These are phyloP conservation scores for Pyrus bretschneideri DNA, from an alignment of 306 rosid genomes.

Conservation along the genomic window DNA sequence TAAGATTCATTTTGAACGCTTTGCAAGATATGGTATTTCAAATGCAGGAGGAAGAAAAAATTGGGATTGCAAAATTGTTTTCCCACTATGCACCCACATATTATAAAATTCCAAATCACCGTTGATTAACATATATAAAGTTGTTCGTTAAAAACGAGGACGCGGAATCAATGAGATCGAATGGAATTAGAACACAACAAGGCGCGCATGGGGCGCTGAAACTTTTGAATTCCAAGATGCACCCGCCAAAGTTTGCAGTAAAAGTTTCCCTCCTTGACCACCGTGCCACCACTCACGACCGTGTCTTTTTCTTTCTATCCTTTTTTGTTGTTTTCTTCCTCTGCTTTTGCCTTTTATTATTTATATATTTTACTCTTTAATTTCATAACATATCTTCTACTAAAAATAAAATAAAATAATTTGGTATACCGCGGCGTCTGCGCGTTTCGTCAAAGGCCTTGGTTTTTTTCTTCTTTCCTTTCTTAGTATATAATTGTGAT, in stretches of 20 bases:
- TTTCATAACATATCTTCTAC: background rate
- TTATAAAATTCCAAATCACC: too few species aligned
- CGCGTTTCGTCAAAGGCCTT: background rate
- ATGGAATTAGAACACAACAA: background rate
- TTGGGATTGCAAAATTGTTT: too few species aligned
- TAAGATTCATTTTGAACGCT: too few species aligned
- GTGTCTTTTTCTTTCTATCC: background rate
- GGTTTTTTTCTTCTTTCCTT: background rate
- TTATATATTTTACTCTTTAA: background rate
- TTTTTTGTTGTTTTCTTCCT: background rate
- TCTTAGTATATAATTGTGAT: too few species aligned
- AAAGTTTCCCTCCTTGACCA: background rate
- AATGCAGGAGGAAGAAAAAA: too few species aligned
- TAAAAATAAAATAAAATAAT: too few species aligned
- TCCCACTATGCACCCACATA: too few species aligned
- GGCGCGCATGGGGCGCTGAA: slow-evolving; percentile 2
- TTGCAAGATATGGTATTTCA: too few species aligned
- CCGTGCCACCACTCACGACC: background rate
- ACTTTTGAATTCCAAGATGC: slow-evolving; percentile 10
- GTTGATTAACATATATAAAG: too few species aligned
- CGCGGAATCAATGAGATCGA: background rate
- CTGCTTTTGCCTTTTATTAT: background rate
- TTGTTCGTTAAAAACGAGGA: too few species aligned
- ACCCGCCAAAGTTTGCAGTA: background rate
- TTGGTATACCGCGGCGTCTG: background rate